Percentiles rank a stretch among this genome's conserved stretches.
These are phyloP conservation scores for Pseudoneurospora amorphoporcata DNA, from an alignment of 495 filamentous ascomycete genomes.

Conservation along the genomic window DNA sequence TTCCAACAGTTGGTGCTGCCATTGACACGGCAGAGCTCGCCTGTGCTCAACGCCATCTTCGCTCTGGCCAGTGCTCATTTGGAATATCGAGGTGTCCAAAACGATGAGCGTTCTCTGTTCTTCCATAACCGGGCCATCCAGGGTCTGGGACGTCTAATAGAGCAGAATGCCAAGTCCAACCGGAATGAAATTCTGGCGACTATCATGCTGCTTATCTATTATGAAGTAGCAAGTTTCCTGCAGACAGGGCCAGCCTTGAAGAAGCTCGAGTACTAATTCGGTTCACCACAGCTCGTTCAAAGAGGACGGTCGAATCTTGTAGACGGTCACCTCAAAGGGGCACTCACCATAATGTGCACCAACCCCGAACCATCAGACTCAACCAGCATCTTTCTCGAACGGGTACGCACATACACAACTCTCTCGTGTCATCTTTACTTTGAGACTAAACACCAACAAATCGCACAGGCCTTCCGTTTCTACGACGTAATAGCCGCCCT, in stretches of 20 bases:
- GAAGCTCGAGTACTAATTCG: background rate
- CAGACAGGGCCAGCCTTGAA: background rate
- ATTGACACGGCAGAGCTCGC: conserved; percentile 40
- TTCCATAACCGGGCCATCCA: conserved; percentile 51
- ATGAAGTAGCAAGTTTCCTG: conserved; percentile 45
- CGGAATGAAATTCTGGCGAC: conserved; percentile 49
- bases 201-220: conserved; percentile 54
- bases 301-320: conserved; percentile 47
- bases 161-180: conserved; percentile 38
- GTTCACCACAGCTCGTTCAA: conserved; percentile 42
- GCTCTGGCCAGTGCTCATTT: conserved; percentile 49
- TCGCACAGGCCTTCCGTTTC: conserved; percentile 46
- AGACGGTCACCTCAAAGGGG: conserved; percentile 48
- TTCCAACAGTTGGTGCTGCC: conserved; percentile 53
- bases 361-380: conserved; percentile 36
- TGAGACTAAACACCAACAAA: background rate
- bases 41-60: conserved; percentile 48
- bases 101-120: conserved; percentile 45
- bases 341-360: conserved; percentile 46
- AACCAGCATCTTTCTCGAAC: conserved; percentile 46
- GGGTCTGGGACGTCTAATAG: conserved; percentile 45
- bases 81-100: conserved; percentile 46
- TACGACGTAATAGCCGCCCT: conserved; percentile 56
- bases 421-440: background rate
- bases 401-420: conserved; percentile 27